phyloP scores from a whole-genome alignment of 805 yeast species.

The Hanseniaspora nectarophila region DNA sequence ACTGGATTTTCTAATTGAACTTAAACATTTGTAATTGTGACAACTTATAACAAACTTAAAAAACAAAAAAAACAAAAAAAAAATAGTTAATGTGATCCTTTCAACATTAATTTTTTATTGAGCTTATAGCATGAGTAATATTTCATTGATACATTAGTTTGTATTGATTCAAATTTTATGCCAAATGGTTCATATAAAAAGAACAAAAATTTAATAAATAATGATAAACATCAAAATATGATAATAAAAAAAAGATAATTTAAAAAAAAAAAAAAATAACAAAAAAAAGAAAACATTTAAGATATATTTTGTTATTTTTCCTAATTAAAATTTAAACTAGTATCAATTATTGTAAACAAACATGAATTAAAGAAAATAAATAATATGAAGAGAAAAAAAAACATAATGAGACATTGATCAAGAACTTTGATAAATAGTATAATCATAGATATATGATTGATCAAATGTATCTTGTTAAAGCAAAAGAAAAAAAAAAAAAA shows the following conservation, averaged over 20 bases:
- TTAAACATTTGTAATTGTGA: background rate
- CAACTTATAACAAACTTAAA: background rate
- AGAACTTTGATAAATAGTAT: too few species aligned
- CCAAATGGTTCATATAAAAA: background rate
- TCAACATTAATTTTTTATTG: too few species aligned
- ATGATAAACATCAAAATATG: background rate
- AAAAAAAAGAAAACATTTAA: background rate
- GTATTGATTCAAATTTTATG: background rate
- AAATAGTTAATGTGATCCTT: background rate
- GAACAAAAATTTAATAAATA: background rate
- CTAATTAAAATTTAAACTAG: background rate
- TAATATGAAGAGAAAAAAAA: background rate
- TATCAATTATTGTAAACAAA: background rate
- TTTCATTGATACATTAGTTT: background rate
- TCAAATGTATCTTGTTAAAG: background rate
- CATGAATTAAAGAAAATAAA: background rate
- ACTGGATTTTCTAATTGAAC: background rate
- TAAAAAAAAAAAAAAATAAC: background rate
- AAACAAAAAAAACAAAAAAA: background rate
- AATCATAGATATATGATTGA: background rate
- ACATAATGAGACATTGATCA: background rate
- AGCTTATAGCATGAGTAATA: too few species aligned
- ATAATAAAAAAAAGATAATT: background rate
- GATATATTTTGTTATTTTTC: background rate
- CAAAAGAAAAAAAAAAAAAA: background rate